Evolutionary conservation across 1,284 basidiomycete species (phyloP), one percentile per base, ranked within the genome.

Genomic region (Ganoderma meredithae): DNA sequence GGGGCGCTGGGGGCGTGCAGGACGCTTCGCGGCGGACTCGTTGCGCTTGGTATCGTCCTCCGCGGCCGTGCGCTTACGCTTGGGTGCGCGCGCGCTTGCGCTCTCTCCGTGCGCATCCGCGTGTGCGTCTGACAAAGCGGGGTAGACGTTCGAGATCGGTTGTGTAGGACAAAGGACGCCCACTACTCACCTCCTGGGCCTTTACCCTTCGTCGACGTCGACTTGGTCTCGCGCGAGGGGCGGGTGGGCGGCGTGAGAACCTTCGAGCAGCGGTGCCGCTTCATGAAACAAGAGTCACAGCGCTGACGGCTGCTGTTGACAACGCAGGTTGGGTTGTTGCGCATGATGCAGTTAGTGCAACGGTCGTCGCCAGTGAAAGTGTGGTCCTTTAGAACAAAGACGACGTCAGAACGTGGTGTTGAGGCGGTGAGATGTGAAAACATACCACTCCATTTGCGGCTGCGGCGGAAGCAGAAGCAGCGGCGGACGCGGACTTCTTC

Each of bases 271-370:
- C 71, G 71, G 69, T 72, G 71, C 60, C 71, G 66, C 61, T 72
- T 72, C 56, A 67, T 31, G 65, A 72, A 72, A 58, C 71, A 72
- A 25, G 71, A 70, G 68, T 72, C 71, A 63, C 71, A 72, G 60
- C 71, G 71, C 63, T 72, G 71, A 60, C 71, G 71, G 63, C 71
- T 72, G 64, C 69, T 72, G 58, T 70, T 72, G 59, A 72, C 71
- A 47, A 69, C 65, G 66, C 71, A 72, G 41, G 66, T 69, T 15
- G 65, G 40, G 36, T 70, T 69, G 67, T 68, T 68, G 65, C 69
- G 69, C 65, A 60, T 62, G 52, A 72, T 72, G 64, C 71, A 72
- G 64, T 70, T 71, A 40, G 67, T 69, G 68, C 71, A 72, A 19
- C 71, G 65, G 10, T 72, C 71, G n/a, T 72, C 69, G 41, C 69